Conservation (phyloP, 2,329 filamentous ascomycete genomes). For the Arthrobotrys musiformis region DNA sequence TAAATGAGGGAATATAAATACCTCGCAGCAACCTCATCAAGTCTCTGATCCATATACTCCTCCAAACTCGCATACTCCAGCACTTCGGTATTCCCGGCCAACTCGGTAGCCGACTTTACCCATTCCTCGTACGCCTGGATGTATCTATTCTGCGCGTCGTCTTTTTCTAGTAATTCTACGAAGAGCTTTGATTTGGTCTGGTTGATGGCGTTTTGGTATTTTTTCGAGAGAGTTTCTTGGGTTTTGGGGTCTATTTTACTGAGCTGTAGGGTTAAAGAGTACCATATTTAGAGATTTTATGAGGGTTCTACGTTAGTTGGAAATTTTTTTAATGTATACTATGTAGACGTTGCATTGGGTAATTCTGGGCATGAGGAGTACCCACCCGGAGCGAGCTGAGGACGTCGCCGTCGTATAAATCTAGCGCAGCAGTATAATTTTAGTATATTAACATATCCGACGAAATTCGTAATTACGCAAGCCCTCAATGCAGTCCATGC, state of each 20-base stretch:
- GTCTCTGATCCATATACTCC: constrained; percentile 10
- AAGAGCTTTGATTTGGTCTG: constrained; percentile 2
- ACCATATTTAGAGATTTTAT: no score
- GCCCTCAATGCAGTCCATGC: no score
- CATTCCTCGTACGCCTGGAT: constrained; percentile 8
- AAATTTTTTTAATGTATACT: no score
- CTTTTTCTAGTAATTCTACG: neutral
- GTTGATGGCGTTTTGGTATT: neutral
- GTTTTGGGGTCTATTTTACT: no score
- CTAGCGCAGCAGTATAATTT: no score
- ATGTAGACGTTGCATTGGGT: no score
- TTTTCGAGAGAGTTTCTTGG: neutral
- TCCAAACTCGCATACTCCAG: neutral
- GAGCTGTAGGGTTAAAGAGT: no score
- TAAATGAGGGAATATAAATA: neutral
- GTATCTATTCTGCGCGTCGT: neutral
- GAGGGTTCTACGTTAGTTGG: no score
- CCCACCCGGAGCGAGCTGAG: neutral
- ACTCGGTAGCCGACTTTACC: neutral
- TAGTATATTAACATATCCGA: no score
- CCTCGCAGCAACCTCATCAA: neutral
- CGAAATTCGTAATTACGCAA: no score
- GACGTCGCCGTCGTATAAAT: neutral
- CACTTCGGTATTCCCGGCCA: neutral
- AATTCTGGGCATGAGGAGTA: no score